Percentiles rank a stretch among this genome's conserved stretches.
Conservation (phyloP, 164 flowering plant species). For the Vitis rotundifolia region DNA sequence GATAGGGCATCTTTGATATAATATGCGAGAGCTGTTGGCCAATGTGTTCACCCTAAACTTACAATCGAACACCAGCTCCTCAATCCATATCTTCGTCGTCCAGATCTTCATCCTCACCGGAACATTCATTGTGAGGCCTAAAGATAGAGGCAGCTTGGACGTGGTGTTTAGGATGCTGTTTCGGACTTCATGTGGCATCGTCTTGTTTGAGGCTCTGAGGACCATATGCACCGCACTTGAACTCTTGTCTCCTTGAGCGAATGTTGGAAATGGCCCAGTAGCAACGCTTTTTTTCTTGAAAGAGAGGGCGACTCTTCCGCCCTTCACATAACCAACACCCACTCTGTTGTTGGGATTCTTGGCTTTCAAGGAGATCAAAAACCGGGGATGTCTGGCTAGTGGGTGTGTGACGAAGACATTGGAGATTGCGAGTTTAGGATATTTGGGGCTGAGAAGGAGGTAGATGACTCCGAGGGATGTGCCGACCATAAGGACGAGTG, state of each 20-base stretch:
- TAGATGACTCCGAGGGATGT: slow-evolving; percentile 3
- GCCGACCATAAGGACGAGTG: slow-evolving; percentile 18
- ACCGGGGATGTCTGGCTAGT: not conserved
- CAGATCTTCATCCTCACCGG: slow-evolving; percentile 25
- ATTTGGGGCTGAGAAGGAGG: slow-evolving; percentile 19
- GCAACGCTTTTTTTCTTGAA: slow-evolving; percentile 28
- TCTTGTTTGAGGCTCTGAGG: slow-evolving; percentile 11
- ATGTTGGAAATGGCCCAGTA: slow-evolving; percentile 17
- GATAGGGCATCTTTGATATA: slow-evolving; percentile 6
- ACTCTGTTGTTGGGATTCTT: slow-evolving; percentile 27
- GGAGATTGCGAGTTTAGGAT: slow-evolving; percentile 29
- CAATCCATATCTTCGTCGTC: slow-evolving; percentile 17
- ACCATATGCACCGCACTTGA: slow-evolving; percentile 5
- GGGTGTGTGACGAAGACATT: slow-evolving; percentile 15
- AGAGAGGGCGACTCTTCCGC: slow-evolving; percentile 24
- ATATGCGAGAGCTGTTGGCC: not conserved
- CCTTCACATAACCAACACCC: slow-evolving; percentile 16
- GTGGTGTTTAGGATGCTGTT: slow-evolving; percentile 18
- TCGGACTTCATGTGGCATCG: slow-evolving; percentile 32
- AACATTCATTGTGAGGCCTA: slow-evolving; percentile 23
- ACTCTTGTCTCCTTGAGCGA: slow-evolving; percentile 3
- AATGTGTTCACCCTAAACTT: slow-evolving; percentile 11
- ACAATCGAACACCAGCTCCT: slow-evolving; percentile 14
- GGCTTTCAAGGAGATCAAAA: slow-evolving; percentile 21
- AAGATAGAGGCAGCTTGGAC: slow-evolving; percentile 3